Percentiles rank a stretch among this genome's conserved stretches.
Evolutionary conservation across 1,284 basidiomycete species (phyloP).

Genomic region (Anthracocystis setariae): DNA sequence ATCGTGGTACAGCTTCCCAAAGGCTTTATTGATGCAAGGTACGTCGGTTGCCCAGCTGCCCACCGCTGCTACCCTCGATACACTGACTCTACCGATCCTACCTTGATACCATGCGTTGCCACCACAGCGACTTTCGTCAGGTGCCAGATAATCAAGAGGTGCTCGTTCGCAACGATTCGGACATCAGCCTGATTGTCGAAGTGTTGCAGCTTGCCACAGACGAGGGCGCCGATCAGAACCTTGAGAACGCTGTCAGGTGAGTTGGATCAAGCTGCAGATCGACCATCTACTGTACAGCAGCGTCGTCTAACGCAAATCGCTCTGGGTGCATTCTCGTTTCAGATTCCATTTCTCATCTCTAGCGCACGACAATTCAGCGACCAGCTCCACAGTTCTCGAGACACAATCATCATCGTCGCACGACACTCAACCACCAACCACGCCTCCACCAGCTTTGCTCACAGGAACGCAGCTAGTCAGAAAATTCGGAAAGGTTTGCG

Average conservation of each 20-base stretch:
- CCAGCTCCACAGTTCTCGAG: constrained; percentile 71
- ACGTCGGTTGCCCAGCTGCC: constrained; percentile 64
- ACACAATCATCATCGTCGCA: constrained; percentile 63
- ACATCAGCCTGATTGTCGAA: constrained; percentile 85
- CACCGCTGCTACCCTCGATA: not conserved
- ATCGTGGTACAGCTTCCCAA: constrained; percentile 76
- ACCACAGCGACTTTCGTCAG: constrained; percentile 81
- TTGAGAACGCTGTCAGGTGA: constrained; percentile 64
- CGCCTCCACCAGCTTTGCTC: constrained; percentile 47
- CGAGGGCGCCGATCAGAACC: constrained; percentile 71
- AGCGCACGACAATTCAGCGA: constrained; percentile 89
- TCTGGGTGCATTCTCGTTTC: too few relatives aligned
- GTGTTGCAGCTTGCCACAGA: constrained; percentile 80
- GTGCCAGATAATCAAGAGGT: constrained; percentile 98
- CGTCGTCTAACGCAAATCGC: too few relatives aligned
- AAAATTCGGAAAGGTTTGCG: constrained; percentile 59
- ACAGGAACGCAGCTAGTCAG: constrained; percentile 55
- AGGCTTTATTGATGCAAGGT: constrained; percentile 85
- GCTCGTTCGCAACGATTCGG: constrained; percentile 78
- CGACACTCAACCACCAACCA: constrained; percentile 12
- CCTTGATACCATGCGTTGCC: not conserved
- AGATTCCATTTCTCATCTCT: constrained; percentile 92
- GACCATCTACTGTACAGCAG: too few relatives aligned
- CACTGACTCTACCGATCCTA: not conserved
- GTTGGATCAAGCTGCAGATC: too few relatives aligned